Base-by-base conservation (phyloP, 768 basidiomycete genomes). In the Pulveroboletus sp. region DNA sequence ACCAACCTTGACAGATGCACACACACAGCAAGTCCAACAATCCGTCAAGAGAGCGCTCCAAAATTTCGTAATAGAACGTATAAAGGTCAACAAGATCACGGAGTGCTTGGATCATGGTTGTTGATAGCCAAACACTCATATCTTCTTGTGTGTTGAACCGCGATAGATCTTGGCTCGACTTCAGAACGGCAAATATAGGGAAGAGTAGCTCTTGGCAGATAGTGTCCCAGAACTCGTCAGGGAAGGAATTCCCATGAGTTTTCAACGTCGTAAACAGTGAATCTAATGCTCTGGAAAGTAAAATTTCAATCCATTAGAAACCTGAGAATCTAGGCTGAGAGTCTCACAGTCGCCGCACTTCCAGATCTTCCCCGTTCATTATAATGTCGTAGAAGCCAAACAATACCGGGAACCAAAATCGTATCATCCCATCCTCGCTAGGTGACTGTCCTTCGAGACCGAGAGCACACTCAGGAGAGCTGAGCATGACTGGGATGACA, bases 301-400 rank as follows among this genome's bases (percentile, higher is more conserved):
- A 42, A 39, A 18, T 37, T 43, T 52, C 42, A 55, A 46, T 46
- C n/a, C 49, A 46, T 46, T 33, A 50, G 26, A 52, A 43, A 42
- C 32, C 11, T 47, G 6, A 41, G n/a, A 28, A 5, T 15, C 27
- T 31, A 17, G 12, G 33, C 33, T 37, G n/a, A 30, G 46, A 47
- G 11, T 76, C 92, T 72, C 65, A 99, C 96, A 97, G 69, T 63
- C 94, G 81, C 59, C 96, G 83, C 46, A 99, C 93, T 79, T 99
- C 96, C 26, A 99, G 73, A 63, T 99, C 96, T 67, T 98, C 96
- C 15, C 93, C 96, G 54, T 96, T 98, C 95, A 99, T 98, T 65
- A 99, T 95, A 47, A 99, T 95, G 67, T 98, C 96, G 69, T 94
- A 97, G 73, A 97, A 98, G n/a, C 89, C 88, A 63, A 98, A 95